phyloP scores from a whole-genome alignment of 257 asterid species.

The Thymus quinquecostatus region DNA sequence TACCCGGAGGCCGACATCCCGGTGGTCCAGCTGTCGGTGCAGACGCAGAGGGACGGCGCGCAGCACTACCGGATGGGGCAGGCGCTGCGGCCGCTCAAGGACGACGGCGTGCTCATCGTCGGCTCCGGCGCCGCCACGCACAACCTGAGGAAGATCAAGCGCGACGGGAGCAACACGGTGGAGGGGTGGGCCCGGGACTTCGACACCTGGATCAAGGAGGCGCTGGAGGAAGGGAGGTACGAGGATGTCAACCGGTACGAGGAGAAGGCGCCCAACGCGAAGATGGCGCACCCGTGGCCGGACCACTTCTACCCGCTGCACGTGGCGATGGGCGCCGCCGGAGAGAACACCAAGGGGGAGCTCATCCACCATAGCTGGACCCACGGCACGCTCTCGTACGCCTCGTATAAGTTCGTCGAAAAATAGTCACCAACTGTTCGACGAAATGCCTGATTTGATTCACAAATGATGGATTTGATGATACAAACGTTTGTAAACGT shows the following conservation, averaged over 20 bases:
- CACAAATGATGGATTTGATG: neutral
- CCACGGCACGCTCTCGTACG: constrained; percentile 50
- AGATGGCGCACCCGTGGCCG: constrained; percentile 54
- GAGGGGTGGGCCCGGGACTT: constrained; percentile 54
- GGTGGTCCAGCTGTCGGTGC: constrained; percentile 62
- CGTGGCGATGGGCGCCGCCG: constrained; percentile 74
- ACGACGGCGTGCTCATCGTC: constrained; percentile 50
- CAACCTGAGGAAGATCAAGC: constrained; percentile 41
- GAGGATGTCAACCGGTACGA: constrained; percentile 52
- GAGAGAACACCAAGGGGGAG: constrained; percentile 49
- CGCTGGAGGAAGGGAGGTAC: constrained; percentile 49
- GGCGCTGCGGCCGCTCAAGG: constrained; percentile 49
- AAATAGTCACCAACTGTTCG: neutral
- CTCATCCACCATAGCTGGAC: constrained; percentile 65
- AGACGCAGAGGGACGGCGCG: constrained; percentile 50
- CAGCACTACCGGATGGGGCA: constrained; percentile 53
- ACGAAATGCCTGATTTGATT: neutral
- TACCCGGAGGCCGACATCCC: constrained; percentile 67
- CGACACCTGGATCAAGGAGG: constrained; percentile 51
- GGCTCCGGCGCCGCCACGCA: constrained; percentile 64
- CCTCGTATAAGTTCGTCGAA: constrained; percentile 50
- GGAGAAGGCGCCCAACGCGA: constrained; percentile 56
- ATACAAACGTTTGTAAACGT: no score
- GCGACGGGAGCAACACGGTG: constrained; percentile 30
- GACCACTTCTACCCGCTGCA: constrained; percentile 68